These are phyloP conservation scores for Tylopilus balloui DNA, from an alignment of 768 basidiomycete genomes.

Conservation along the genomic window DNA sequence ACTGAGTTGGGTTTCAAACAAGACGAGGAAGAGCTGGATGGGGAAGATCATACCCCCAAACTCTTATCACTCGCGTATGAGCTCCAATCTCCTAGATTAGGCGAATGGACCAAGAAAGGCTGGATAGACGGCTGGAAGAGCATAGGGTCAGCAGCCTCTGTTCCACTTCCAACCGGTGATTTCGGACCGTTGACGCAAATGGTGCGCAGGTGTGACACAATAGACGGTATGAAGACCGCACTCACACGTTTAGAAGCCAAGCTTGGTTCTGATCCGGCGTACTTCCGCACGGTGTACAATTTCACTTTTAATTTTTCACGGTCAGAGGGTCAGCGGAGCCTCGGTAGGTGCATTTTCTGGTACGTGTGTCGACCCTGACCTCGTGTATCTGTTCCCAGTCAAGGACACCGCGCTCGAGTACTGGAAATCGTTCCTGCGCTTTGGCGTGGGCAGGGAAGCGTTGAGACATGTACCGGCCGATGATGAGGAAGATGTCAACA, in stretches of 20 bases:
- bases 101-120: conserved; percentile 62
- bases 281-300: conserved; percentile 76
- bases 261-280: conserved; percentile 58
- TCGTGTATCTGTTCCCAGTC: conserved; percentile 32
- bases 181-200: conserved; percentile 3
- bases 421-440: conserved; percentile 73
- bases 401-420: conserved; percentile 71
- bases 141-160: conserved; percentile 52
- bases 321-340: conserved; percentile 70
- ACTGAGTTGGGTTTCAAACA: conserved; percentile 25
- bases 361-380: neutral
- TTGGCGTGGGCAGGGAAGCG: conserved; percentile 65
- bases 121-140: conserved; percentile 83
- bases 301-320: conserved; percentile 80
- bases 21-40: conserved; percentile 48
- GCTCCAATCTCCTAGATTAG: conserved; percentile 69
- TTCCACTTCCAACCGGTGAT: neutral
- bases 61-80: conserved; percentile 79
- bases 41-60: conserved; percentile 72
- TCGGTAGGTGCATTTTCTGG: conserved; percentile 46
- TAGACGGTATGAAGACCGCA: conserved; percentile 53
- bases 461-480: conserved; percentile 41
- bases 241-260: conserved; percentile 53
- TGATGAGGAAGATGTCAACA: conserved; percentile 47
- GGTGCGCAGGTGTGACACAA: conserved; percentile 54